Base-by-base conservation (phyloP, 129 eudicot species). In the Saposhnikovia divaricata region DNA sequence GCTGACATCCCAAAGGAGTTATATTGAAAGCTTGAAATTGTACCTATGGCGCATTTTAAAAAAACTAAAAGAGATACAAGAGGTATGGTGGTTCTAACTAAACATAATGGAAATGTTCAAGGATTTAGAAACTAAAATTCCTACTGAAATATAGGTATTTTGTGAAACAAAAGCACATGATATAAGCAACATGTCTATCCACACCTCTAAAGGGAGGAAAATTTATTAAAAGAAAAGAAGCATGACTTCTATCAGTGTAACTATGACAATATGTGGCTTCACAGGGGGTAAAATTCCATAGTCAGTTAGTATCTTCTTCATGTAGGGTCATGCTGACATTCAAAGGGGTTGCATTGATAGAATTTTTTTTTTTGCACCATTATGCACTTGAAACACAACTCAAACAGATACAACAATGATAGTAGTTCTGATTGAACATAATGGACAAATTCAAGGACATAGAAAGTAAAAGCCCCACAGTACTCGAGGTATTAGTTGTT, bases 231-330 rank as follows among this genome's bases (percentile, higher is more conserved):
- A 27, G 7, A 37, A 27, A 10, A 25, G 6, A 65, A 65, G 71
- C 74, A 31, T 37, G 74, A 69, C 21, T 0, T 69, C 87, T 71
- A 85, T 80, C 85, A 83, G 87, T 80, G 87, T 85, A 87, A 87
- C 90, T 87, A 83, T 85, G 88, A 87, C 87, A 80, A 87, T 68
- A 85, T 28, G 18, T 65, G 71, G 88, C 83, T 73, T 73, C 86
- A 87, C 77, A 21, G 81, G 84, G 81, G 81, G 59, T 78, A 78
- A 59, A 21, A 42, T 82, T 83, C 85, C 88, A 78, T 78, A 57
- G 87, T 78, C 81, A 81, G 79, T 14, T 78, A 81, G 79, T 61
- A 42, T 37, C 18, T 75, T 85, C 86, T 74, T 78, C 91, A 83
- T 84, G 28, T 86, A 86, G 88, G 65, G 28, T 55, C 27, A 55